These are phyloP conservation scores for Styphnolobium japonicum DNA, from an alignment of 306 rosid genomes.

Conservation along the genomic window DNA sequence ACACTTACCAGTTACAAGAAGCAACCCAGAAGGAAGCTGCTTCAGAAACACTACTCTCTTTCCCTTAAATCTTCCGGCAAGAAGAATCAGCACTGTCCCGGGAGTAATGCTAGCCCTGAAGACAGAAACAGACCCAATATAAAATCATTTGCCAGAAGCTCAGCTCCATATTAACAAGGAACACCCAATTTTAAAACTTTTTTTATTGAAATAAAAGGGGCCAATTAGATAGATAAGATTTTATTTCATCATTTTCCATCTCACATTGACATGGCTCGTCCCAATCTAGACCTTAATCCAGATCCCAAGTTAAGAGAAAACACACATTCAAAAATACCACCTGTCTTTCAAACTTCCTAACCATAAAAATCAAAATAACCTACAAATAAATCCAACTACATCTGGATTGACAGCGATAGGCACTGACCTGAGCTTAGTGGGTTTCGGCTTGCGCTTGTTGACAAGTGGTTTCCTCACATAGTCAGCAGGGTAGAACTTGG, in stretches of 20 bases:
- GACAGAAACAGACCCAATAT: neutral
- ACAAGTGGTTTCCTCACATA: conserved; percentile 56
- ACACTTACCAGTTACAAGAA: conserved; percentile 58
- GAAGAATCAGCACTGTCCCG: conserved; percentile 60
- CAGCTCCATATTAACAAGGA: neutral
- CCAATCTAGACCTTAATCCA: neutral
- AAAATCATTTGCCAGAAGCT: neutral
- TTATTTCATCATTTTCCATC: neutral
- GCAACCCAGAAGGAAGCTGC: conserved; percentile 68
- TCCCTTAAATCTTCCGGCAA: conserved; percentile 71
- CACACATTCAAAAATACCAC: neutral
- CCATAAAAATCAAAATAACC: neutral
- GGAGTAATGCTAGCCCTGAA: conserved; percentile 61
- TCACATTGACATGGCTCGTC: neutral
- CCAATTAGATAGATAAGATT: neutral
- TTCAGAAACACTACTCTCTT: conserved; percentile 64
- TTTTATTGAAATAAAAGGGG: neutral
- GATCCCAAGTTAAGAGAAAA: neutral
- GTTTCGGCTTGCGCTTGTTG: conserved; percentile 56
- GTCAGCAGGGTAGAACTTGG: conserved; percentile 62
- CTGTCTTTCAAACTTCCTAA: neutral
- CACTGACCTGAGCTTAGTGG: conserved; percentile 52
- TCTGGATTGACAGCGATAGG: too few relatives aligned
- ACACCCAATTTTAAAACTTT: neutral
- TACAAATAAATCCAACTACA: neutral